Evolutionary conservation across 2,329 filamentous ascomycete species (phyloP), one percentile per base, ranked within the genome.

Genomic region (Fusarium caatingaense): DNA sequence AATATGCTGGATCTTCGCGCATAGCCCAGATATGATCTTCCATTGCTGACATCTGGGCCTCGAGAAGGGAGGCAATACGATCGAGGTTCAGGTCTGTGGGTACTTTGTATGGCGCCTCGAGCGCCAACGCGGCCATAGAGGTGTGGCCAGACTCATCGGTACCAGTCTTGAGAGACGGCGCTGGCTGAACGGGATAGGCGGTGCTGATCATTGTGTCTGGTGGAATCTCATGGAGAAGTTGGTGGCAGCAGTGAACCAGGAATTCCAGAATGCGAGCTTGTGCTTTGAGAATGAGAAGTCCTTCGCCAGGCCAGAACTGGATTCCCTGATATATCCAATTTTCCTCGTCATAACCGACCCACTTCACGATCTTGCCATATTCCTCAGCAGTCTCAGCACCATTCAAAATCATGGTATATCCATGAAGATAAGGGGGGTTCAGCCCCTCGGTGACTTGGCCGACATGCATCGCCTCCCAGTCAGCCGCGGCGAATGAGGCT

Each of bases 1-100:
- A 90, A 75, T 89, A 89, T 1, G 77, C 77, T 0, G 88, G 87
- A 71, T 91, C 88, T 69, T 91, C 88, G 10, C 87, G 81, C 5
- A 91, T 76, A 0, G 81, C 71, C 82, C 83, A 87, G 0, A 89
- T 45, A 68, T 89, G 85, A 73, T 90, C 87, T 57, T 87, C 82
- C 1, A 82, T 81, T 6, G 80, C 79, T 0, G 78, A 72, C 1
- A 70, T 70, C 63, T 79, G 82, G 1, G 84, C 84, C 4, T 72
- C 73, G 1, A 87, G 76, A 34, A 34, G 16, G 6, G 76, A 72
- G 41, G 81, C 77, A 1, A 90, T 76, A 1, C 81, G 79, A 1
- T 50, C 66, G 2, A 89, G 74, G 65, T 89, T 81, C 0, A 88
- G 73, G 4, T 74, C 68, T 1, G 80, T 77, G 2, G 87, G 87